Evolutionary conservation across 1,139 yeast species (phyloP).

Genomic region (Hanseniaspora uvarum): DNA sequence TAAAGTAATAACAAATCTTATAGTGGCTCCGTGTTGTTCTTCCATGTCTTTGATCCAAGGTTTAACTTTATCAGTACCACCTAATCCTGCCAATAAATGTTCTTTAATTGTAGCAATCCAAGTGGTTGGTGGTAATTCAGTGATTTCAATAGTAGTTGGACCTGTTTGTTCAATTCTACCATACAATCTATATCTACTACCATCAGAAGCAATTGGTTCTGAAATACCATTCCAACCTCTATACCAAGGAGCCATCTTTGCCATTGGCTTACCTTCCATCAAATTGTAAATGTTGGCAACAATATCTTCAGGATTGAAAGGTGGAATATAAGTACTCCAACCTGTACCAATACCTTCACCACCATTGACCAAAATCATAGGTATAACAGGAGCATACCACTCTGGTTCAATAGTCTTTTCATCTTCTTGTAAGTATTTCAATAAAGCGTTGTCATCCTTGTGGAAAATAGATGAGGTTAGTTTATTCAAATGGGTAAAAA

Average conservation of each 20-base stretch:
- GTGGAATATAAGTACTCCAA: conserved; percentile 92
- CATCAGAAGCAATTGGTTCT: conserved; percentile 48
- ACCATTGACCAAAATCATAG: conserved; percentile 89
- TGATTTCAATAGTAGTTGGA: conserved; percentile 70
- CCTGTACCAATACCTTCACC: conserved; percentile 99
- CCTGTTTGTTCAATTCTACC: conserved; percentile 79
- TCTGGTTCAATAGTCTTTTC: conserved; percentile 92
- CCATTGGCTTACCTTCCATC: conserved; percentile 62
- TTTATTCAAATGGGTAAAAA: conserved; percentile 72
- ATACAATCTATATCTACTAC: conserved; percentile 59
- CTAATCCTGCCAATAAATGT: conserved; percentile 59
- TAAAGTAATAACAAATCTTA: conserved; percentile 68
- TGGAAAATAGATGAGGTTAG: conserved; percentile 70
- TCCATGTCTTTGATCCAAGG: conserved; percentile 93
- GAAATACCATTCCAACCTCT: conserved; percentile 89
- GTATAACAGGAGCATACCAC: conserved; percentile 87
- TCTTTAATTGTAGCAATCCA: conserved; percentile 93
- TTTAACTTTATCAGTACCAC: conserved; percentile 57
- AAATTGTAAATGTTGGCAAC: conserved; percentile 61
- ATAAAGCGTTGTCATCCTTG: conserved; percentile 68
- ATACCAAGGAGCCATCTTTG: conserved; percentile 85
- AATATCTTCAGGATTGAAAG: conserved; percentile 77
- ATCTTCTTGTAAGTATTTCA: conserved; percentile 79
- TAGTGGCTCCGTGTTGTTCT: conserved; percentile 79
- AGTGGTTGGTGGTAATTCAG: conserved; percentile 83